These are phyloP conservation scores for Spatholobus suberectus DNA, from an alignment of 306 rosid species.

Conservation along the genomic window DNA sequence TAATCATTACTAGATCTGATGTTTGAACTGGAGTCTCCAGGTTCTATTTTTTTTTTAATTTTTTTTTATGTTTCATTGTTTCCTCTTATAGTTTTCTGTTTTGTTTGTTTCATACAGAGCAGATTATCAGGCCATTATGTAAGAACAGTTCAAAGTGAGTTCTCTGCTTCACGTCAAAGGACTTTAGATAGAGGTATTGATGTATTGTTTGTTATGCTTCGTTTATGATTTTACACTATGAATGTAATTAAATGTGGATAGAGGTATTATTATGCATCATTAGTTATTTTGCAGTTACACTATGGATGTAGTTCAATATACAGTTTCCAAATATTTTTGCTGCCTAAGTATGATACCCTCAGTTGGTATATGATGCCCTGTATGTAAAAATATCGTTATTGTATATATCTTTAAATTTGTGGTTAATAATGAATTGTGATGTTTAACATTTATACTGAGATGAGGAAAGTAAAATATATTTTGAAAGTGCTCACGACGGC, in stretches of 20 bases:
- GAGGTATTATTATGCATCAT: too few relatives aligned
- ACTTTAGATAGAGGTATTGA: conserved; percentile 64
- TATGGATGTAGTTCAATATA: not conserved
- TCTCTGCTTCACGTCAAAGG: conserved; percentile 59
- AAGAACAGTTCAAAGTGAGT: conserved; percentile 44
- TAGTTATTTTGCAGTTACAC: too few relatives aligned
- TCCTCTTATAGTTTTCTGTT: conserved; percentile 6
- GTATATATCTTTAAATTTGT: not conserved
- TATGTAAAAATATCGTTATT: not conserved
- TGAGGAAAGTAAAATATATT: conserved; percentile 5
- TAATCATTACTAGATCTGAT: not conserved
- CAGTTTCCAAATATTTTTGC: not conserved
- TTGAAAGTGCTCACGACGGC: not conserved
- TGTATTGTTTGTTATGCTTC: conserved; percentile 22
- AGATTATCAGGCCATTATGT: conserved; percentile 51
- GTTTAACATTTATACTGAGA: conserved; percentile 12
- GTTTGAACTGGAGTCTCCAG: not conserved
- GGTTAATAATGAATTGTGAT: not conserved
- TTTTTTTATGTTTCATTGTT: not conserved
- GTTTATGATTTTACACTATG: not conserved
- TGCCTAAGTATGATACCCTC: not conserved
- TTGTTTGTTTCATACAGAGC: conserved; percentile 51
- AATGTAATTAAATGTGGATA: too few relatives aligned
- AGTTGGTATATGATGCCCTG: not conserved
- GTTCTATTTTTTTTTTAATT: not conserved